These are phyloP conservation scores for Bruguiera parviflora DNA, from an alignment of 345 rosid species.

Conservation along the genomic window DNA sequence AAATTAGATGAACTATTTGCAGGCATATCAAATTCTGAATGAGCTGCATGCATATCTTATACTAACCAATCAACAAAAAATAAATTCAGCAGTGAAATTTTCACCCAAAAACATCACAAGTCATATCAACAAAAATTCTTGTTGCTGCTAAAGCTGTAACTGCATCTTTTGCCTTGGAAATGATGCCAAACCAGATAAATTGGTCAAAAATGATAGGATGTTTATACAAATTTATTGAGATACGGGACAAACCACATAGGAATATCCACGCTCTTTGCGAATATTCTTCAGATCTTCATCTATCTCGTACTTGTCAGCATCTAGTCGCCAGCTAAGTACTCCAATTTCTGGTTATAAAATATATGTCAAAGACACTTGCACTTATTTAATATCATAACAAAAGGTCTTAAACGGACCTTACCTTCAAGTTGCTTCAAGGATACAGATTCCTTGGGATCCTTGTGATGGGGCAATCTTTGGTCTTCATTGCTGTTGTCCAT, in stretches of 20 bases:
- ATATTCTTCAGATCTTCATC: constrained; percentile 89
- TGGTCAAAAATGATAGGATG: background rate
- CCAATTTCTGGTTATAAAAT: constrained; percentile 59
- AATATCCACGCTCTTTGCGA: constrained; percentile 80
- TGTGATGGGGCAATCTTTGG: constrained; percentile 91
- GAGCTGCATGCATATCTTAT: background rate
- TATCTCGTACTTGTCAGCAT: constrained; percentile 85
- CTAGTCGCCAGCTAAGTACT: constrained; percentile 86
- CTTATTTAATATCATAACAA: constrained; percentile 23
- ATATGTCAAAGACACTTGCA: background rate
- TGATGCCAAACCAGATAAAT: background rate
- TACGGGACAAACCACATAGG: constrained; percentile 63
- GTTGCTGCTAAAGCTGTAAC: background rate
- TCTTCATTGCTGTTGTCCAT: constrained; percentile 86
- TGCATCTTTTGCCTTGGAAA: no score
- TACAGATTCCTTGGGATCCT: constrained; percentile 74
- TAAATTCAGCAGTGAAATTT: background rate
- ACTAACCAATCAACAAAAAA: background rate
- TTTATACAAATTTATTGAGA: background rate
- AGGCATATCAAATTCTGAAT: background rate
- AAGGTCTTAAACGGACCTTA: constrained; percentile 13
- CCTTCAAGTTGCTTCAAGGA: constrained; percentile 75
- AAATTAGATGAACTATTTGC: background rate
- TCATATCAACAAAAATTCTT: background rate
- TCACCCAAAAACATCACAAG: no score